Conservation (phyloP, 805 yeast genomes). For the Metschnikowia hibisci region DNA sequence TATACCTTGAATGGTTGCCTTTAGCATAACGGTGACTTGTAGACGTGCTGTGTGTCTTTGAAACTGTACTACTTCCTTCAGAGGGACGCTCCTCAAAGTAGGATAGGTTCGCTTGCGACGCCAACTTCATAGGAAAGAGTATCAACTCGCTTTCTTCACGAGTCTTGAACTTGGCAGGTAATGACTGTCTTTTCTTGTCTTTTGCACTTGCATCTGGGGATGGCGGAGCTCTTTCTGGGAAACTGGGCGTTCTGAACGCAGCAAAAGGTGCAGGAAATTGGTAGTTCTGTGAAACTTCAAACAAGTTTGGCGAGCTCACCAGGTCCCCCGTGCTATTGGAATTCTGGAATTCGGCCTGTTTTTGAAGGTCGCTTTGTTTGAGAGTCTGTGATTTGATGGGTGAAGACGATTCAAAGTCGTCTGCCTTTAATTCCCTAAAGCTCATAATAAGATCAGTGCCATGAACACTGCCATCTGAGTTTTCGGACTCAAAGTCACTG, state of each 20-base stretch:
- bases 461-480: slow-evolving; percentile 20
- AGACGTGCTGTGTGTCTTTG: slow-evolving; percentile 21
- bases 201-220: slow-evolving; percentile 31
- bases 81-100: slow-evolving; percentile 19
- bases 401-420: slow-evolving; percentile 23
- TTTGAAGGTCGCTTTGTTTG: neutral
- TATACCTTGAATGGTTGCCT: slow-evolving; percentile 37
- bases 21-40: slow-evolving; percentile 20
- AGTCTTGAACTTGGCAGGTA: slow-evolving; percentile 30
- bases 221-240: slow-evolving; percentile 24
- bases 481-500: slow-evolving; percentile 13
- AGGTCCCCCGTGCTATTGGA: neutral
- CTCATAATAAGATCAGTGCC: slow-evolving; percentile 23
- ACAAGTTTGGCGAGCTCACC: slow-evolving; percentile 12
- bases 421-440: slow-evolving; percentile 18
- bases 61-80: neutral
- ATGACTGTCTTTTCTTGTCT: slow-evolving; percentile 29
- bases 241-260: neutral
- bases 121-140: slow-evolving; percentile 40
- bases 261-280: slow-evolving; percentile 24
- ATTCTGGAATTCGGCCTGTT: neutral
- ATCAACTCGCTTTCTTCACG: slow-evolving; percentile 32
- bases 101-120: slow-evolving; percentile 21
- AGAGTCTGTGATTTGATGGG: slow-evolving; percentile 20
- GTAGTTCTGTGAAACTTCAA: slow-evolving; percentile 22